A percentile compares a stretch with the other conserved stretches of the same genome.
phyloP scores from a whole-genome alignment of 441 rosid genomes.

The Euphorbia corollata region DNA sequence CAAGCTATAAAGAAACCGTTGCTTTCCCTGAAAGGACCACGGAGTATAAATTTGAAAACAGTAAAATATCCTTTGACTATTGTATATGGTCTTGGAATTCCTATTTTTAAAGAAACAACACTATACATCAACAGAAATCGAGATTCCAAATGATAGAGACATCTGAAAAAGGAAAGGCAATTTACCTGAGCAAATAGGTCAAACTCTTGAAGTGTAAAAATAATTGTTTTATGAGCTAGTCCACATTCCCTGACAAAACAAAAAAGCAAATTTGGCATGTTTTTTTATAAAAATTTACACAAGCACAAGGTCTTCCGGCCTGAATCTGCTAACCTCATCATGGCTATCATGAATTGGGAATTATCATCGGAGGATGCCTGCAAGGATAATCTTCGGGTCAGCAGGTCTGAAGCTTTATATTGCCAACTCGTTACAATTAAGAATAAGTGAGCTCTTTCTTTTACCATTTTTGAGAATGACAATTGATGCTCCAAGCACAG shows the following conservation, averaged over 20 bases:
- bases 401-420: slow-evolving; percentile 11
- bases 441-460: slow-evolving; percentile 9
- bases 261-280: slow-evolving; percentile 19
- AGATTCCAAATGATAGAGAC: slow-evolving; percentile 1
- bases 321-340: slow-evolving; percentile 52
- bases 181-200: slow-evolving; percentile 89
- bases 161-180: neutral
- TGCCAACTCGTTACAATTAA: slow-evolving; percentile 12
- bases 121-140: slow-evolving; percentile 3
- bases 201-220: slow-evolving; percentile 83
- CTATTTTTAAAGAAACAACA: neutral
- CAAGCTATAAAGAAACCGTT: slow-evolving; percentile 75
- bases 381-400: slow-evolving; percentile 25
- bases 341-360: slow-evolving; percentile 71
- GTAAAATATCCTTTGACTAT: slow-evolving; percentile 7
- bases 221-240: slow-evolving; percentile 82
- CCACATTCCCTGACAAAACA: slow-evolving; percentile 78
- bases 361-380: slow-evolving; percentile 93
- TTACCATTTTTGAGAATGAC: slow-evolving; percentile 79
- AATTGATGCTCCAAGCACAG: slow-evolving; percentile 75
- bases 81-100: slow-evolving; percentile 2
- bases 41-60: slow-evolving; percentile 2
- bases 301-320: neutral
- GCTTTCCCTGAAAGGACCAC: slow-evolving; percentile 62
- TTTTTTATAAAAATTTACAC: neutral